Percentiles rank a stretch among this genome's conserved stretches.
Evolutionary conservation across 2,329 filamentous ascomycete genomes (phyloP).

Genomic region (Tricladium varicosporioides): DNA sequence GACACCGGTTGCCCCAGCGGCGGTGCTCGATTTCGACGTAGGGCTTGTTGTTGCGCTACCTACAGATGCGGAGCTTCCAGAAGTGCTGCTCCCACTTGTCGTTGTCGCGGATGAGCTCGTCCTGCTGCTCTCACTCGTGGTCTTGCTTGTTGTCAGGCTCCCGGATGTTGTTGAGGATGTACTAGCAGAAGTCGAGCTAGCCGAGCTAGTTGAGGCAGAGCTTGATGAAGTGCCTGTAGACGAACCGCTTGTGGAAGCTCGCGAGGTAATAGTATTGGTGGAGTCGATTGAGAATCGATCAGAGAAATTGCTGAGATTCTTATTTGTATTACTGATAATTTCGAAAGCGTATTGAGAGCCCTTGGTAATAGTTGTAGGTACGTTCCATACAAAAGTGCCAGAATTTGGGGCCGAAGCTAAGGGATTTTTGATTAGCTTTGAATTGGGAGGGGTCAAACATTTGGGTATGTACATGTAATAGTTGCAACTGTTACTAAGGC

Average conservation of each 20-base stretch:
- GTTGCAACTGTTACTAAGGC: slow-evolving; percentile 19
- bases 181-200: neutral
- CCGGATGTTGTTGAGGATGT: neutral
- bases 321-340: slow-evolving; percentile 26
- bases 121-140: neutral
- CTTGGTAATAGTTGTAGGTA: slow-evolving; percentile 15
- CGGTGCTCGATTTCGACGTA: neutral
- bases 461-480: slow-evolving; percentile 23
- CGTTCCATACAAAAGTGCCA: slow-evolving; percentile 26
- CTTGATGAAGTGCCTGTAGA: neutral
- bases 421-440: neutral
- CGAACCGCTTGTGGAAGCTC: neutral
- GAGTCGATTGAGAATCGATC: slow-evolving; percentile 27
- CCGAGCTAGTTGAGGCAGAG: neutral
- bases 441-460: neutral
- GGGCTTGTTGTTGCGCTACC: neutral
- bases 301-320: slow-evolving; percentile 27
- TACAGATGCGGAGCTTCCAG: neutral
- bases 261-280: slow-evolving; percentile 14
- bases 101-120: neutral
- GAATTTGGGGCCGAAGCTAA: slow-evolving; percentile 22
- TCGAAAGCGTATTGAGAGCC: slow-evolving; percentile 26
- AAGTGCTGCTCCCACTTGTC: neutral
- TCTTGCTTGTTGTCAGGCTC: neutral
- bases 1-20: neutral